Base-by-base conservation (phyloP, 306 rosid species). In the Trifolium fragiferum region DNA sequence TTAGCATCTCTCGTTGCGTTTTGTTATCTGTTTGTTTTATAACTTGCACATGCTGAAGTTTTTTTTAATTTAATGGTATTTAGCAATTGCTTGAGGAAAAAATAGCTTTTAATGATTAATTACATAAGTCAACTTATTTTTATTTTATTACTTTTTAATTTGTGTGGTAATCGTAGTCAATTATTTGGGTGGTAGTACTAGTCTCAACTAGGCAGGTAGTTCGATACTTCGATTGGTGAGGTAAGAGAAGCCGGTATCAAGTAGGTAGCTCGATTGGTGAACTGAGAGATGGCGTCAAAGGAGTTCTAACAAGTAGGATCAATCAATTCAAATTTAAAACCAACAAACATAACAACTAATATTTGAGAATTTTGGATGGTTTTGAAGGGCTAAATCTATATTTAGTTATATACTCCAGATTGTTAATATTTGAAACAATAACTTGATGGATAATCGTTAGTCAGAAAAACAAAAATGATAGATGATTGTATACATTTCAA, bases 1-100 rank as follows among this genome's bases (percentile, higher is more conserved):
- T 71, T 10, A 67, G 33, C 40, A 1, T 37, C 46, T 66, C 23
- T 57, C 43, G 33, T 47, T 8, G 25, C 46, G 62, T 44, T 76
- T 75, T 1, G 32, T 46, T 13, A 7, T 46, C 18, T 46, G 8
- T 13, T 44, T 43, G 49, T 44, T 46, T 46, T 14, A 44, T 14
- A 44, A 14, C 50, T 44, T 13, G 38, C 9, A 35, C 1, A 8
- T 35, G 8, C 8, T 37, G 40, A 37, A 37, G 40, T 37, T 37
- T 37, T 37, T 37, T 10, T 46, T 14, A 46, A 15, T 15, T 15
- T 13, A 47, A 44, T 44, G 18, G 4, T 25, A 6, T 4, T 32
- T 27, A 20, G 13, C 47, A 19, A 7, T 53, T 53, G 75, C 50
- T 53, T 13, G 11, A 19, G 9, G 15, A 55, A 71, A 20, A 37